Base-by-base conservation (phyloP, 331 rosid species). In the Pyrus hybrid region DNA sequence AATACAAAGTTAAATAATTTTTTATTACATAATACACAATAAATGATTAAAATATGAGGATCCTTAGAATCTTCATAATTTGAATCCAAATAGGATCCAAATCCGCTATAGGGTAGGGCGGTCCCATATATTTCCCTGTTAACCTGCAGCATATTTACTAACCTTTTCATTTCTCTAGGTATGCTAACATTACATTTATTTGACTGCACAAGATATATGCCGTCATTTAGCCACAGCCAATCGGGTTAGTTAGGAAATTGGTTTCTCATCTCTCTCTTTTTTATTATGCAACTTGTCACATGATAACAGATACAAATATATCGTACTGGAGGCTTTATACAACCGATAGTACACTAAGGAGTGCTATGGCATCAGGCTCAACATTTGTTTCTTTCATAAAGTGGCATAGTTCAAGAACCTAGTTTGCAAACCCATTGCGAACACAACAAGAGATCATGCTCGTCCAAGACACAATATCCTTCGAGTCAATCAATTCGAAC, bases 401-500 rank as follows among this genome's bases (percentile, higher is more conserved):
- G 79, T 67, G 76, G 83, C 85, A 77, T 71, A 80, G 85, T 77
- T 87, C 87, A 72, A 93, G 89, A 58, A 88, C 96, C 79, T 93
- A 90, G 69, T 72, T 75, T 65, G 93, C 78, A 58, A 77, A 86
- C 66, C 84, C 90, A 72, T 88, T 88, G 61, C 70, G 89, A 76
- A 90, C 79, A 75, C 77, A 86, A 57, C 86, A 84, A 70, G 90
- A 80, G 68, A 88, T 87, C 93, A 93, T 84, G 84, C 94, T 87
- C 10, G 97, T 92, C 94, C 96, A 93, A 77, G 97, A 87, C 79
- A 93, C 91, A 33, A 92, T 79, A 82, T 87, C 91, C 82, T 90
- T 88, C 43, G 79, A 76, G 73, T 82, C 82, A 63, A 90, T 90
- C 70, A 83, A 72, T 74, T 83, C 72, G 80, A 90, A 92, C 74